A percentile compares a stretch with the other conserved stretches of the same genome.
These are phyloP conservation scores for Zopfia rhizophila DNA, from an alignment of 2,329 filamentous ascomycete species.

Conservation along the genomic window DNA sequence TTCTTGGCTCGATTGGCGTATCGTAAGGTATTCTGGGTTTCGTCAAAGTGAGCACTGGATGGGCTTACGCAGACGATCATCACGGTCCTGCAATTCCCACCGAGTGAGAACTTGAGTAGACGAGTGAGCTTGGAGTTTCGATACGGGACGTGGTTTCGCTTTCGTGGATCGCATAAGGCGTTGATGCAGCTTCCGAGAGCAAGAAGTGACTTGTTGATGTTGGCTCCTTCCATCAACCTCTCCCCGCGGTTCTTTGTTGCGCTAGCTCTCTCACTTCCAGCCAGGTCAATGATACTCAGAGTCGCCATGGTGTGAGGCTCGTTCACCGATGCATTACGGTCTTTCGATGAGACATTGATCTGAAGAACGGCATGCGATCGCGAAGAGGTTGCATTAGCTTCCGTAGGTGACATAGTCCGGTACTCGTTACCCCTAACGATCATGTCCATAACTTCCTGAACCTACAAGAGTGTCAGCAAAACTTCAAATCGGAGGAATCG, in stretches of 20 bases:
- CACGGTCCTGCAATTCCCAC: slow-evolving; percentile 97
- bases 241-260: slow-evolving; percentile 97
- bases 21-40: slow-evolving; percentile 96
- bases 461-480: slow-evolving; percentile 45
- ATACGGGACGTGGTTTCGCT: slow-evolving; percentile 94
- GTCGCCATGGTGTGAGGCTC: slow-evolving; percentile 99
- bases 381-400: slow-evolving; percentile 96
- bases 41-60: slow-evolving; percentile 95
- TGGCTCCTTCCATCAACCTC: slow-evolving; percentile 89
- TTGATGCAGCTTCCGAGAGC: slow-evolving; percentile 98
- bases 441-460: slow-evolving; percentile 97
- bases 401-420: slow-evolving; percentile 94
- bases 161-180: slow-evolving; percentile 90
- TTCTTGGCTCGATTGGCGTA: slow-evolving; percentile 99
- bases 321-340: slow-evolving; percentile 89
- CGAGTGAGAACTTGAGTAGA: slow-evolving; percentile 94
- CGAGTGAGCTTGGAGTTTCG: slow-evolving; percentile 97
- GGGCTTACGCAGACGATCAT: slow-evolving; percentile 99
- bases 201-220: slow-evolving; percentile 98
- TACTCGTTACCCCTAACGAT: slow-evolving; percentile 95
- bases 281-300: slow-evolving; percentile 96
- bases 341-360: slow-evolving; percentile 94
- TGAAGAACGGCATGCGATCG: slow-evolving; percentile 97
- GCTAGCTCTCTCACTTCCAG: slow-evolving; percentile 93
- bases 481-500: background rate